Conservation (phyloP, 1,284 basidiomycete genomes). For the Irpex sp. region DNA sequence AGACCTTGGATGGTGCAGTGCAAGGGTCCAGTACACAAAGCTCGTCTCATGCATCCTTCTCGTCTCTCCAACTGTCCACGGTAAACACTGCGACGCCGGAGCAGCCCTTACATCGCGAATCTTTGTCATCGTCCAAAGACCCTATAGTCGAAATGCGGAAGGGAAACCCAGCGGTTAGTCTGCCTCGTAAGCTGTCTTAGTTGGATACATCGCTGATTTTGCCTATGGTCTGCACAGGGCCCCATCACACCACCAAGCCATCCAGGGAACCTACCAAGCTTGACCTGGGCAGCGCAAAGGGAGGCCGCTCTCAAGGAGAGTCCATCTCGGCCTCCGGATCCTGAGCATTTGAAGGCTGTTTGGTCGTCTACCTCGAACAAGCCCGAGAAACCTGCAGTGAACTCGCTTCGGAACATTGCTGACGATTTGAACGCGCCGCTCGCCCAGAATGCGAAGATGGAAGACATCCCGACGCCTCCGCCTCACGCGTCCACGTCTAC, state of each 20-base stretch:
- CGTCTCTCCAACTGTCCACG: background rate
- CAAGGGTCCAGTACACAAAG: background rate
- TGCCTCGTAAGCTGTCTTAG: background rate
- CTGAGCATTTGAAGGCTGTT: conserved; percentile 76
- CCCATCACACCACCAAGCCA: conserved; percentile 49
- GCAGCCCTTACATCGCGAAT: background rate
- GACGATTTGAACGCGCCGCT: conserved; percentile 78
- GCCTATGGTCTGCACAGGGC: conserved; percentile 38
- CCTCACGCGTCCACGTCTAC: conserved; percentile 48
- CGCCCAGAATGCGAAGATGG: conserved; percentile 77
- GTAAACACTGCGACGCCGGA: background rate
- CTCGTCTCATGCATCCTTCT: background rate
- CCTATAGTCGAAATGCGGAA: conserved; percentile 9
- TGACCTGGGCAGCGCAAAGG: conserved; percentile 31
- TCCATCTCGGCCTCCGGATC: conserved; percentile 62
- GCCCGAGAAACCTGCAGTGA: conserved; percentile 57
- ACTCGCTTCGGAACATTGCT: conserved; percentile 74
- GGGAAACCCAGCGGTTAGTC: conserved; percentile 5
- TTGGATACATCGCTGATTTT: background rate
- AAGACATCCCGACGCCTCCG: conserved; percentile 77
- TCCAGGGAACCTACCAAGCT: conserved; percentile 42
- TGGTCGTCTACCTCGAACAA: conserved; percentile 79
- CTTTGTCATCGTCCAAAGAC: conserved; percentile 6
- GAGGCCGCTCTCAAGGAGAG: conserved; percentile 52
- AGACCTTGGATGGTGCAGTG: background rate